Conservation (phyloP, 306 rosid genomes). For the Quercus mongolica region DNA sequence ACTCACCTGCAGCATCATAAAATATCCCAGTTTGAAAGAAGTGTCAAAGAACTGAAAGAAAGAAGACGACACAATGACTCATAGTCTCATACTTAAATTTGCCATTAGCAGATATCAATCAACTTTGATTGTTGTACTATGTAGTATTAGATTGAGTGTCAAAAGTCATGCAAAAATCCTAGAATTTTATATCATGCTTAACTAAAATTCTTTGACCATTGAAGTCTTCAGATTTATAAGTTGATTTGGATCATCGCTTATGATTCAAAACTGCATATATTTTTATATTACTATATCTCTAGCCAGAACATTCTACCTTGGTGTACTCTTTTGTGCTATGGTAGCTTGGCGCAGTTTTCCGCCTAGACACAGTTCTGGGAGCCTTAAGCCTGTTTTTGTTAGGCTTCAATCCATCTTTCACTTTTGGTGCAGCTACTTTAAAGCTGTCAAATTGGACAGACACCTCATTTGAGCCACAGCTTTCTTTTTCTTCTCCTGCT, state of each 20-base stretch:
- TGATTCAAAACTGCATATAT: not conserved
- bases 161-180: not conserved
- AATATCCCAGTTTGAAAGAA: not conserved
- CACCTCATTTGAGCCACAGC: slow-evolving; percentile 92
- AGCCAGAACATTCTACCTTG: slow-evolving; percentile 38
- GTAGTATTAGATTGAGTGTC: not conserved
- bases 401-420: slow-evolving; percentile 27
- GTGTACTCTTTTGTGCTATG: slow-evolving; percentile 39
- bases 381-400: slow-evolving; percentile 38
- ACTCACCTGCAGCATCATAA: slow-evolving; percentile 37
- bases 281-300: not conserved
- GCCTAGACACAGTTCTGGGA: slow-evolving; percentile 46
- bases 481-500: slow-evolving; percentile 75
- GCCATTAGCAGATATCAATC: not conserved
- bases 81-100: not conserved
- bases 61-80: not conserved
- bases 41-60: not conserved
- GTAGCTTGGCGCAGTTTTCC: slow-evolving; percentile 55
- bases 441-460: slow-evolving; percentile 48
- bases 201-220: not conserved
- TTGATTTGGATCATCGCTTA: not conserved
- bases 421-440: slow-evolving; percentile 37
- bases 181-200: not conserved
- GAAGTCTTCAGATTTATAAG: not conserved
- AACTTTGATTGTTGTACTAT: too few species aligned